Evolutionary conservation across 1,284 basidiomycete genomes (phyloP).

Genomic region (Fomitopsis schrenkii): DNA sequence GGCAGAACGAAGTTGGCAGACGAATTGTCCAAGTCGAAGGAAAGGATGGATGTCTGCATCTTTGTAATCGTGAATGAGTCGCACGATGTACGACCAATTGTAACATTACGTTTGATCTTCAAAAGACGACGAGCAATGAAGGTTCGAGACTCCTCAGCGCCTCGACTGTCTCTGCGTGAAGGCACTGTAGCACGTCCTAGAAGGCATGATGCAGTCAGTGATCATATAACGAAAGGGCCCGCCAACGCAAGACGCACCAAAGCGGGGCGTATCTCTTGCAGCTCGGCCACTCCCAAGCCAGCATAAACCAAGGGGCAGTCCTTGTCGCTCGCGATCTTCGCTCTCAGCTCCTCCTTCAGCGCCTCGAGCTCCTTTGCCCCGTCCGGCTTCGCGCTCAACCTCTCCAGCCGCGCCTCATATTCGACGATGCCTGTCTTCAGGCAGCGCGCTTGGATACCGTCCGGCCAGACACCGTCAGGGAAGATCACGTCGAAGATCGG

Average conservation of each 20-base stretch:
- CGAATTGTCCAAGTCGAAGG: neutral
- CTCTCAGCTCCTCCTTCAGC: neutral
- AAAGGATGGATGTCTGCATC: too few species aligned
- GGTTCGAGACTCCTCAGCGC: neutral
- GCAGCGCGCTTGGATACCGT: slow-evolving; percentile 27
- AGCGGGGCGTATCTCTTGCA: neutral
- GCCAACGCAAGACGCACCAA: neutral
- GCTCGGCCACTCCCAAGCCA: neutral
- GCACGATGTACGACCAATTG: neutral
- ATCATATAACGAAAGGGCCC: neutral
- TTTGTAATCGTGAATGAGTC: neutral
- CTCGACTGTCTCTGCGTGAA: neutral
- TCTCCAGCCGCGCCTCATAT: neutral
- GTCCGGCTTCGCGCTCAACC: neutral
- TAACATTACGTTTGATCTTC: neutral
- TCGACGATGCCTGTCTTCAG: neutral
- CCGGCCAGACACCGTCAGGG: slow-evolving; percentile 61
- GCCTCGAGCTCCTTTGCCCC: neutral
- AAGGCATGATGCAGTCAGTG: neutral
- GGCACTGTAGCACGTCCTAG: neutral
- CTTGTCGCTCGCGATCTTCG: slow-evolving; percentile 2
- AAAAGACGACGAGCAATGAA: neutral
- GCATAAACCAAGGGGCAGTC: slow-evolving; percentile 1
- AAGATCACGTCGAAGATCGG: slow-evolving; percentile 64
- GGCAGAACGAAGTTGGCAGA: neutral